Base-by-base conservation (phyloP, 2,329 filamentous ascomycete species). In the Aspergillus intermedius region DNA sequence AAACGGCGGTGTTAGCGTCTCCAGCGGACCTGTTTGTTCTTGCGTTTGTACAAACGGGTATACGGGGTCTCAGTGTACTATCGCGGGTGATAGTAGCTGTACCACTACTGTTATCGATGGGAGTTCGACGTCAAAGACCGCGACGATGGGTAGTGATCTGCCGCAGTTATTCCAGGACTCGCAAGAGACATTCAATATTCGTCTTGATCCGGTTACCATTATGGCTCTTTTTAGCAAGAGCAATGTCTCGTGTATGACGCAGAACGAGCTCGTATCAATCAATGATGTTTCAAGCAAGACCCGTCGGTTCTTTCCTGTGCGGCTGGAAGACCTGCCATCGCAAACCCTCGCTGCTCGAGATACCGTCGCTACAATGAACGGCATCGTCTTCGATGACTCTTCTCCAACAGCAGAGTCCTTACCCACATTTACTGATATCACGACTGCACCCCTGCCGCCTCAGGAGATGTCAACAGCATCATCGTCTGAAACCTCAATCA, bases 21-120 rank as follows among this genome's bases (percentile, higher is more conserved):
- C 89, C 17, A 80, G 78, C 13, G 75, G 81, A 49, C 79, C 81
- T 3, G 73, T 78, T 17, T 97, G 91, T 70, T 85, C 84, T 10
- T 98, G 91, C 65, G 82, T 96, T 40, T 98, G 91, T 68, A 82
- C 85, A 19, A 90, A 93, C 59, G 89, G 91, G 1, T 97, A 91
- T 65, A 91, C 87, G 0, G 84, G 84, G 19, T 70, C 70, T 1
- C 76, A 72, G 13, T 88, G 84, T 61, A 74, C 69, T 2, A 70
- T 68, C 4, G 55, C 69, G 12, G 68, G 73, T 12, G 77, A 77
- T 48, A 71, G 76, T 21, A 70, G 70, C 42, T 87, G 84, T 59
- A 76, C 78, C 5, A 82, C 77, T 0, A 75, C 74, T 2, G 54
- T 64, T 30, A 56, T 73, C 19, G 66, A 68, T 15, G 66, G 73